Evolutionary conservation across 2,329 filamentous ascomycete species (phyloP), one percentile per base, ranked within the genome.

Genomic region (Pseudocercospora eumusae): DNA sequence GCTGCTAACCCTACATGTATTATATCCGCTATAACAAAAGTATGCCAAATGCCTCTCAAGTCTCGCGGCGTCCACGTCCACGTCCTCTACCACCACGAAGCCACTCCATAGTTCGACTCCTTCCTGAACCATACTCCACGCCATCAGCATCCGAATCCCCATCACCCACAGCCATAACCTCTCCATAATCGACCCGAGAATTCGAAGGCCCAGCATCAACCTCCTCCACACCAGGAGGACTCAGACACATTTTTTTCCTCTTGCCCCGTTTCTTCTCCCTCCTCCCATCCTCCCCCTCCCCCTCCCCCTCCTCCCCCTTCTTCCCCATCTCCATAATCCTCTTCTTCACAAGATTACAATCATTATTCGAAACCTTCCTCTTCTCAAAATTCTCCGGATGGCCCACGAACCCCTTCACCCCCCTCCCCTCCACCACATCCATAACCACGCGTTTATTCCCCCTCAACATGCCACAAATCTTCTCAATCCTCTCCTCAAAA

Each of bases 401-500:
- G 9, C 53, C 57, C 42, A 67, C 66, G 15, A 68, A 62, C 25
- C 63, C 61, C 52, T 64, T 59, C 33, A 68, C 66, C 4, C 66
- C 66, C n/a, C 66, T 55, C 1, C 66, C 66, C 36, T 68, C 66
- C 1, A 68, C 40, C 8, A 68, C 66, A 62, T 68, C 66, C 65
- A 67, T 68, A 10, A 66, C 66, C 9, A 67, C 58, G 1, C 65
- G 49, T 52, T 67, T 67, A 31, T 67, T 65, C 2, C 4, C 18
- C 1, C 23, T 21, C 44, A 67, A 44, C 8, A 63, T 60, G 11
- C 45, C 59, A 36, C 61, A 57, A 5, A 67, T 63, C 1, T 27
- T 23, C n/a, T 52, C 28, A 11, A 67, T 56, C 21, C 65, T 54
- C 31, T 67, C 56, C 1, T 61, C 56, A 21, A 67, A 67, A 9